These are phyloP conservation scores for Obba rivulosa DNA, from an alignment of 768 basidiomycete species.

Conservation along the genomic window DNA sequence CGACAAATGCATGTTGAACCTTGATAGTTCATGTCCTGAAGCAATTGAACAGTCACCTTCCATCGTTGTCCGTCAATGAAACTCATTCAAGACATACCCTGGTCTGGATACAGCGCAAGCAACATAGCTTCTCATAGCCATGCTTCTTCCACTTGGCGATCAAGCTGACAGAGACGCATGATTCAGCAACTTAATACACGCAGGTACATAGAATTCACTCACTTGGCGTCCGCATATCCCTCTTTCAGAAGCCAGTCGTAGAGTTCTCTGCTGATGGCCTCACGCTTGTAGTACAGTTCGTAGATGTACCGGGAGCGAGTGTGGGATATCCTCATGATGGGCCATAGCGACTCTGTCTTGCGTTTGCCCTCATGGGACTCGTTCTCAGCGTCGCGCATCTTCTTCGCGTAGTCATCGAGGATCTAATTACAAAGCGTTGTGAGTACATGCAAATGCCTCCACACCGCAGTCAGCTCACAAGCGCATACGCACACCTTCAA, in stretches of 20 bases:
- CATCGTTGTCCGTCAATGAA: no score
- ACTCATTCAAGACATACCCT: slow-evolving; percentile 40
- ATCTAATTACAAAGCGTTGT: slow-evolving; percentile 43
- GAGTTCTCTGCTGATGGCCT: slow-evolving; percentile 86
- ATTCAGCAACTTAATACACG: not conserved
- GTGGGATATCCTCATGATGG: slow-evolving; percentile 97
- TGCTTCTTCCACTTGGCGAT: slow-evolving; percentile 99
- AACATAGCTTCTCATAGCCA: slow-evolving; percentile 98
- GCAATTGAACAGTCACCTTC: no score
- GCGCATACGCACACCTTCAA: slow-evolving; percentile 57
- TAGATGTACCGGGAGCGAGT: slow-evolving; percentile 95
- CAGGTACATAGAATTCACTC: slow-evolving; percentile 27
- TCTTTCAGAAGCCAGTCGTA: slow-evolving; percentile 97
- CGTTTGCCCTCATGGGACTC: slow-evolving; percentile 98
- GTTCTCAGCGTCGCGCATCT: slow-evolving; percentile 99
- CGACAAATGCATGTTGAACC: slow-evolving; percentile 98
- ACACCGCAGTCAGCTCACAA: not conserved
- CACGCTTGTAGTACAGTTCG: slow-evolving; percentile 97
- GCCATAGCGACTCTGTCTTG: slow-evolving; percentile 89
- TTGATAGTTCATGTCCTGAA: slow-evolving; percentile 97
- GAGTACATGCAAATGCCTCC: not conserved
- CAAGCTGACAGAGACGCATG: slow-evolving; percentile 50
- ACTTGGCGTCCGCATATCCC: slow-evolving; percentile 96
- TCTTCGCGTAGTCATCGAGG: slow-evolving; percentile 97
- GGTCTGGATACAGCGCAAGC: slow-evolving; percentile 94